A percentile compares a stretch with the other conserved stretches of the same genome.
These are phyloP conservation scores for Tricladium varicosporioides DNA, from an alignment of 2,329 filamentous ascomycete species.

Conservation along the genomic window DNA sequence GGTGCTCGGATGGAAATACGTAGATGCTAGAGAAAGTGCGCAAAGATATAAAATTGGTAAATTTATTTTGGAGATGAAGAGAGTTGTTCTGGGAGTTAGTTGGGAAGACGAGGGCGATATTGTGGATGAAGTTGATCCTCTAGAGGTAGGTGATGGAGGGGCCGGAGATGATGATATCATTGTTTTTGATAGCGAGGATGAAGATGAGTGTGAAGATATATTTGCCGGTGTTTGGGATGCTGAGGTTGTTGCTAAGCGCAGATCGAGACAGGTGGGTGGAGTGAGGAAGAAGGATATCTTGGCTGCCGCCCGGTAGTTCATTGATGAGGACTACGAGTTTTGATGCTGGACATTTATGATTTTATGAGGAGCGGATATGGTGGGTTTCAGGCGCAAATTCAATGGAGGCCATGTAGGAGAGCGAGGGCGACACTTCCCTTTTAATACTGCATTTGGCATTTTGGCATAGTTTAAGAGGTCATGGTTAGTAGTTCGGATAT, in stretches of 20 bases:
- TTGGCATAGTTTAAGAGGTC: too few relatives aligned
- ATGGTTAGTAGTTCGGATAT: too few relatives aligned
- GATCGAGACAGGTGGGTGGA: constrained; percentile 20
- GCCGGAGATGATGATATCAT: constrained; percentile 48
- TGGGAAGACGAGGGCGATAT: constrained; percentile 48
- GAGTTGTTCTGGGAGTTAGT: constrained; percentile 49
- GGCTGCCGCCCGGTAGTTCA: too few relatives aligned
- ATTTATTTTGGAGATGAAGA: constrained; percentile 62
- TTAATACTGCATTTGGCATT: too few relatives aligned
- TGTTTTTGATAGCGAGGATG: constrained; percentile 61
- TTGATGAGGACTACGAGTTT: too few relatives aligned
- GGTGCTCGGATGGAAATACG: constrained; percentile 67
- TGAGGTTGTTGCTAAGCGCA: constrained; percentile 35
- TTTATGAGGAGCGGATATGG: too few relatives aligned
- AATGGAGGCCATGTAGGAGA: too few relatives aligned
- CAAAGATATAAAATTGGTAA: constrained; percentile 70
- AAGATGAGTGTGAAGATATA: constrained; percentile 66
- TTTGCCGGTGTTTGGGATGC: constrained; percentile 63
- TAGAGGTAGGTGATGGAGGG: constrained; percentile 58
- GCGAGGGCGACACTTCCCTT: too few relatives aligned
- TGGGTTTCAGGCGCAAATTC: too few relatives aligned
- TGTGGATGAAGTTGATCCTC: constrained; percentile 20
- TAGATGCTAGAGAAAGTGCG: constrained; percentile 56
- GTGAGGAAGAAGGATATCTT: constrained; percentile 14
- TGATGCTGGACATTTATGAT: too few relatives aligned